Percentiles rank a stretch among this genome's conserved stretches.
Evolutionary conservation across 345 rosid species (phyloP).

Genomic region (Lagerstroemia speciosa): DNA sequence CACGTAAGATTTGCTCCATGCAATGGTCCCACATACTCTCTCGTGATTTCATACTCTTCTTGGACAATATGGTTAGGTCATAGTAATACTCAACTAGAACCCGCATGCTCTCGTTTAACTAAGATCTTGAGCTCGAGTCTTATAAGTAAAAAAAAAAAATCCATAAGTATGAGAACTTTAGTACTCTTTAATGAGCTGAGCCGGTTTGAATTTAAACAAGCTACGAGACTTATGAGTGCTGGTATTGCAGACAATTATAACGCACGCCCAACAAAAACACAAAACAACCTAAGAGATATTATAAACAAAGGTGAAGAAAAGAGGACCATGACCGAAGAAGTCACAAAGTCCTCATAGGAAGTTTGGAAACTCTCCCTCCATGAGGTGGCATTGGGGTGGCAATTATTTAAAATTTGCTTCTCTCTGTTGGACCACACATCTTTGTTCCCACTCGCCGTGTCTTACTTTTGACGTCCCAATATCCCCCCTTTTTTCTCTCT

Average conservation of each 20-base stretch:
- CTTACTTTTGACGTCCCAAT: conserved; percentile 2
- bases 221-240: too few species aligned
- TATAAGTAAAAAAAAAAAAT: too few species aligned
- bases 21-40: conserved; percentile 21
- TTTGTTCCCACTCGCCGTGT: conserved; percentile 6
- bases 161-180: too few species aligned
- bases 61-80: neutral
- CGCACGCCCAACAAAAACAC: too few species aligned
- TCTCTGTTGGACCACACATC: conserved; percentile 39
- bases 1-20: too few species aligned
- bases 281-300: neutral
- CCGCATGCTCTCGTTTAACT: too few species aligned
- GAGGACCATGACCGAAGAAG: conserved; percentile 1
- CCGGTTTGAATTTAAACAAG: too few species aligned
- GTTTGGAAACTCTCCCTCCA: conserved; percentile 5
- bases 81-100: too few species aligned
- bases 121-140: too few species aligned
- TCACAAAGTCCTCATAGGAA: too few species aligned
- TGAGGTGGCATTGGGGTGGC: conserved; percentile 44
- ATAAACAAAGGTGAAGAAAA: neutral
- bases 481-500: neutral
- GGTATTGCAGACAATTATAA: too few species aligned
- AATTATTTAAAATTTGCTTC: conserved; percentile 26
- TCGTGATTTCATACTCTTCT: conserved; percentile 10
- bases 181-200: too few species aligned